phyloP scores from a whole-genome alignment of 1,284 basidiomycete species.

The Heliocybe sulcata region DNA sequence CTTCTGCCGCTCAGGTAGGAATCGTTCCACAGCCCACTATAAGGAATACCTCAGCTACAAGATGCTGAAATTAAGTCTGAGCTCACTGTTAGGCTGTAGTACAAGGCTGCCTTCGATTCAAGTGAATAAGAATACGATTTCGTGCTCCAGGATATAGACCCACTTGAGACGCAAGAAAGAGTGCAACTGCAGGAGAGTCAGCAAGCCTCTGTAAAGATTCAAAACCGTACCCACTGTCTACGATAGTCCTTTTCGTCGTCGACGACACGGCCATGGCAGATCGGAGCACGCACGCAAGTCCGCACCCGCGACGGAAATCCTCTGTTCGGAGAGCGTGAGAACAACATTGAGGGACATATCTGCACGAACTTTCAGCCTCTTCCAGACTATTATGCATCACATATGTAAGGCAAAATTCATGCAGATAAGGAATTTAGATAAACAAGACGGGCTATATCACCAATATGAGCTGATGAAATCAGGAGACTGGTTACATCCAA shows the following conservation, averaged over 20 bases:
- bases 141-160: conserved; percentile 19
- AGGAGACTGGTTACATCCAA: no score
- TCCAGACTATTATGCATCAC: no score
- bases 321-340: no score
- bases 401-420: no score
- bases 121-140: conserved; percentile 9
- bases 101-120: conserved; percentile 35
- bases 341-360: no score
- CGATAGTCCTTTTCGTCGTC: conserved; percentile 33
- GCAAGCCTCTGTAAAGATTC: neutral
- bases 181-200: conserved; percentile 34
- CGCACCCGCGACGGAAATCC: no score
- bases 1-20: conserved; percentile 15
- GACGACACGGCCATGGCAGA: conserved; percentile 25
- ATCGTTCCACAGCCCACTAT: conserved; percentile 13
- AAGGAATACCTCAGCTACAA: neutral
- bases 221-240: conserved; percentile 31
- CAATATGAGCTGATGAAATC: no score
- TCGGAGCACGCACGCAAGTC: no score
- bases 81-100: conserved; percentile 31
- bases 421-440: no score
- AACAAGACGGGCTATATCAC: no score
- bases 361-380: no score
- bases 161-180: conserved; percentile 60
- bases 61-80: neutral